These are phyloP conservation scores for Nothomitra cinnamomea DNA, from an alignment of 2,329 filamentous ascomycete genomes.

Conservation along the genomic window DNA sequence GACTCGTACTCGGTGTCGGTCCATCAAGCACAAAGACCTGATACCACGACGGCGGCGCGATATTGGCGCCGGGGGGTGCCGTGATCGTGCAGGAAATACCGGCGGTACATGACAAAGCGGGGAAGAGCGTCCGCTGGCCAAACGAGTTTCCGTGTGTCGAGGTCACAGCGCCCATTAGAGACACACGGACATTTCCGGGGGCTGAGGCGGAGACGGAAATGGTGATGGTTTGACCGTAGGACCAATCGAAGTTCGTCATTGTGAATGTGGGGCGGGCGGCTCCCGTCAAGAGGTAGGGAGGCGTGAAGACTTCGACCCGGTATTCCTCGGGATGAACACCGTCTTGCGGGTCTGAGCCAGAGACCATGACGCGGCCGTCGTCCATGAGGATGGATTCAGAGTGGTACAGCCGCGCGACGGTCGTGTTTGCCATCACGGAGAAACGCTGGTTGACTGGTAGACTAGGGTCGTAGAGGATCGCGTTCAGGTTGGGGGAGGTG, in stretches of 20 bases:
- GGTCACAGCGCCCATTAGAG: slow-evolving; percentile 17
- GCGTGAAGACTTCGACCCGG: slow-evolving; percentile 46
- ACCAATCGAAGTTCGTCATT: slow-evolving; percentile 37
- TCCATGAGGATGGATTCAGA: slow-evolving; percentile 46
- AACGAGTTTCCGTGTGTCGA: slow-evolving; percentile 47
- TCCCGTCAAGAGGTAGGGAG: slow-evolving; percentile 40
- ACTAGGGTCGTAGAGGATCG: slow-evolving; percentile 42
- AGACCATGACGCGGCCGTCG: slow-evolving; percentile 45
- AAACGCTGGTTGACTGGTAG: slow-evolving; percentile 39
- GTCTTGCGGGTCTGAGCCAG: slow-evolving; percentile 35
- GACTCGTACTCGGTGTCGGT: slow-evolving; percentile 40
- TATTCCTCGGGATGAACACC: slow-evolving; percentile 40
- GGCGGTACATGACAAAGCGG: slow-evolving; percentile 32
- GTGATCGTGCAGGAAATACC: slow-evolving; percentile 31
- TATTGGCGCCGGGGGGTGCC: slow-evolving; percentile 36
- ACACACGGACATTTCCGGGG: too few species aligned
- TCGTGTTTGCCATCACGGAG: slow-evolving; percentile 47
- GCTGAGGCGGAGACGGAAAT: too few species aligned
- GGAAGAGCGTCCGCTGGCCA: slow-evolving; percentile 48
- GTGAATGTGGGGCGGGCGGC: slow-evolving; percentile 36
- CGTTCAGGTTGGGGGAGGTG: slow-evolving; percentile 38
- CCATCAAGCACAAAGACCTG: slow-evolving; percentile 46
- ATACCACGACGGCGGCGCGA: slow-evolving; percentile 45
- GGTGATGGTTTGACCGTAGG: slow-evolving; percentile 22
- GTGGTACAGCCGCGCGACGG: slow-evolving; percentile 47